Conservation (phyloP, 192 early-diverging fungal genomes). For the Umbelopsis sp. region DNA sequence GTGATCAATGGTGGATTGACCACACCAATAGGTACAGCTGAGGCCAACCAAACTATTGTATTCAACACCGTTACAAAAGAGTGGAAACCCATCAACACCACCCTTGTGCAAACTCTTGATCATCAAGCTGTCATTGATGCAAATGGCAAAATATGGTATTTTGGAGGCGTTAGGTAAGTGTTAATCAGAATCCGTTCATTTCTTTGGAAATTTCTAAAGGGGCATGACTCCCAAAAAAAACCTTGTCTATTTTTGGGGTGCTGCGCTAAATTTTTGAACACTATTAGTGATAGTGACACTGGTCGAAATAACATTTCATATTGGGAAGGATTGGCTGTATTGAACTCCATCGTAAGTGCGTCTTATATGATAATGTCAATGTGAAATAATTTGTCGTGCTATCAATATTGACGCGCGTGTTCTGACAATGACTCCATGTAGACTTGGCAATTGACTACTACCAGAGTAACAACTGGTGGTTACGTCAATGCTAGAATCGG, state of each 20-base stretch:
- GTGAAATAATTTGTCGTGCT: neutral
- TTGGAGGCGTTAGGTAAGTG: neutral
- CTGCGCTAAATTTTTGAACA: neutral
- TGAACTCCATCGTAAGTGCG: neutral
- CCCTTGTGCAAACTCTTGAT: neutral
- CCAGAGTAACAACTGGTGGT: neutral
- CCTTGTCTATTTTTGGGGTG: neutral
- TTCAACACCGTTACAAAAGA: neutral
- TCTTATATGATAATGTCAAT: neutral
- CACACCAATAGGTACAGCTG: neutral
- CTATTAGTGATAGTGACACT: neutral
- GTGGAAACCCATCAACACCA: neutral
- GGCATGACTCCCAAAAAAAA: too few species aligned
- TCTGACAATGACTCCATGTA: neutral
- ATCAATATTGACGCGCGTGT: neutral
- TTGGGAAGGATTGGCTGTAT: neutral
- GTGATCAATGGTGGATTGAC: neutral
- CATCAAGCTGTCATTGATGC: slow-evolving; percentile 8
- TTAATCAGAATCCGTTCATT: too few species aligned
- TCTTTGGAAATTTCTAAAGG: too few species aligned
- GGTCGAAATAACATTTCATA: neutral
- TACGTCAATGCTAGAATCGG: neutral
- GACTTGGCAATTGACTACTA: slow-evolving; percentile 1
- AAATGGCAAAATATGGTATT: slow-evolving; percentile 10
- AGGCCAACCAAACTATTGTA: neutral